Conservation (phyloP, 2,329 filamentous ascomycete species). For the Venturia aucupariae region DNA sequence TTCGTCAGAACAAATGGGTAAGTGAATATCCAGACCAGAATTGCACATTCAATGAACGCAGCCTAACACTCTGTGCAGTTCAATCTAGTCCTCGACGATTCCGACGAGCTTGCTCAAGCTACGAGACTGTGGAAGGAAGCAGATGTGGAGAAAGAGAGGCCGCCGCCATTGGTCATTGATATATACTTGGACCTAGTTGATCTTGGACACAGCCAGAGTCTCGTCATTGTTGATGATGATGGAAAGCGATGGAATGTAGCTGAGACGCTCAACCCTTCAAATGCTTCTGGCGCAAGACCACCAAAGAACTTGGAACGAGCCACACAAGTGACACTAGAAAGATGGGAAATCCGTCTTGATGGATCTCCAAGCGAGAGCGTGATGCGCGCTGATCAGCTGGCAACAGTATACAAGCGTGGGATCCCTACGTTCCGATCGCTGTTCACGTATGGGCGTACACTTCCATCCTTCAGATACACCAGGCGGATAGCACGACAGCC, state of each 20-base stretch:
- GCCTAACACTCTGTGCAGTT: conserved; percentile 52
- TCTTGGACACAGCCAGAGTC: conserved; percentile 72
- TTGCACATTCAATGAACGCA: background rate
- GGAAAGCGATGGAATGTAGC: conserved; percentile 90
- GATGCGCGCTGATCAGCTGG: conserved; percentile 39
- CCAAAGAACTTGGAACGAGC: conserved; percentile 34
- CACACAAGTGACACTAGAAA: conserved; percentile 75
- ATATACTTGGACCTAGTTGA: conserved; percentile 75
- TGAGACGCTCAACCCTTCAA: conserved; percentile 51
- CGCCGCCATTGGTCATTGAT: conserved; percentile 80
- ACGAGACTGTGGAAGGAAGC: conserved; percentile 73
- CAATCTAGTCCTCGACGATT: conserved; percentile 88
- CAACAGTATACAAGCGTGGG: conserved; percentile 92
- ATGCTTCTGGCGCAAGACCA: conserved; percentile 31
- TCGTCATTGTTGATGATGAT: conserved; percentile 79
- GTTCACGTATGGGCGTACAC: conserved; percentile 69
- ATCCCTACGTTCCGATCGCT: conserved; percentile 90
- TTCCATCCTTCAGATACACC: conserved; percentile 81
- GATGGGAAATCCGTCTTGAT: conserved; percentile 69
- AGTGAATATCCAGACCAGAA: conserved; percentile 25
- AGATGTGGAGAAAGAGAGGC: conserved; percentile 66
- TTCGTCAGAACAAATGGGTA: conserved; percentile 75
- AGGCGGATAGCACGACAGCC: conserved; percentile 64
- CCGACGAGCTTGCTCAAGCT: conserved; percentile 75
- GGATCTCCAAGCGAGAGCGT: conserved; percentile 1